phyloP scores from a whole-genome alignment of 345 rosid genomes.

The Noccaea caerulescens region DNA sequence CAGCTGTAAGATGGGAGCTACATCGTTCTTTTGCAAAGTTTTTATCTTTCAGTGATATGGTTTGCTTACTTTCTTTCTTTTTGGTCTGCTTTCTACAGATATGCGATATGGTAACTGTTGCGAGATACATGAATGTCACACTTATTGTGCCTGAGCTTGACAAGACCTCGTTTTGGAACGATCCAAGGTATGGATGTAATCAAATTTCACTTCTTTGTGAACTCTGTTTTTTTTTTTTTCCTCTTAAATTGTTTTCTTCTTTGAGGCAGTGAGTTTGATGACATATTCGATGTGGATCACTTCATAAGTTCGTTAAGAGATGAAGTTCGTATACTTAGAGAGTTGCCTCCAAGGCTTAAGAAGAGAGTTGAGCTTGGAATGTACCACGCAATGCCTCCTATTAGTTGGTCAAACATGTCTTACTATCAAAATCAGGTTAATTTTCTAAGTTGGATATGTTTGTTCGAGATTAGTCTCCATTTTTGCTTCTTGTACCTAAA shows the following conservation, averaged over 20 bases:
- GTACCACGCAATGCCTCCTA: constrained; percentile 71
- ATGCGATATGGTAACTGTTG: constrained; percentile 95
- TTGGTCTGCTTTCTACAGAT: constrained; percentile 57
- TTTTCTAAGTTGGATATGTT: background rate
- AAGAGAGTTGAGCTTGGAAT: constrained; percentile 71
- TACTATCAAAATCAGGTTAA: constrained; percentile 80
- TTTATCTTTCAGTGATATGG: constrained; percentile 2
- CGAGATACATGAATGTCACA: constrained; percentile 87
- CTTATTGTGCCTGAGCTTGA: constrained; percentile 93
- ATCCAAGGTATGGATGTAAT: constrained; percentile 67
- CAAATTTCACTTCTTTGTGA: constrained; percentile 12
- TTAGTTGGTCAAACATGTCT: constrained; percentile 93
- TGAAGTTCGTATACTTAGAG: constrained; percentile 85
- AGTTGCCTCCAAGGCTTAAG: constrained; percentile 82
- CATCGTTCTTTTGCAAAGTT: constrained; percentile 1
- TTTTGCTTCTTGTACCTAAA: constrained; percentile 10
- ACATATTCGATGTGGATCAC: constrained; percentile 90
- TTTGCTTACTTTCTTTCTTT: constrained; percentile 35
- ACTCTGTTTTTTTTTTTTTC: background rate
- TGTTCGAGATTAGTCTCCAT: background rate
- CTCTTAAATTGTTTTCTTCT: constrained; percentile 16
- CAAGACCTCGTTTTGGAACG: constrained; percentile 95
- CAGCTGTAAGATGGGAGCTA: constrained; percentile 67
- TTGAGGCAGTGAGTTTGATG: constrained; percentile 76
- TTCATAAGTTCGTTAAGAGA: constrained; percentile 89